Evolutionary conservation across 2,329 filamentous ascomycete genomes (phyloP), one percentile per base, ranked within the genome.

Genomic region (Rutstroemia sp.): DNA sequence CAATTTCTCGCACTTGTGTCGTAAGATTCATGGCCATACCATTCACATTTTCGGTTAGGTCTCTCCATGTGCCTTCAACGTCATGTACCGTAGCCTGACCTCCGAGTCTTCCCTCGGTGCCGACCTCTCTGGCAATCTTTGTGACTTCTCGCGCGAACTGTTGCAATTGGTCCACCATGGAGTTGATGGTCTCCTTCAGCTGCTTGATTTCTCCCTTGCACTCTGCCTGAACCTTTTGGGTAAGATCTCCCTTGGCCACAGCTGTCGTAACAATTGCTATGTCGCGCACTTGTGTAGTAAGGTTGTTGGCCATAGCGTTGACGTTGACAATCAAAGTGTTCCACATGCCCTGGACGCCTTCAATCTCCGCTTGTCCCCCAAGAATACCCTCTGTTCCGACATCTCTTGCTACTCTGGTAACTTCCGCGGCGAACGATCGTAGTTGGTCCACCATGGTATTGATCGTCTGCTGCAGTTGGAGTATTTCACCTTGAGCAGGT

Each of bases 11-110:
- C 69, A 99, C 94, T 76, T 99, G 92, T 5, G 94, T 95, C 2
- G 92, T 97, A 65, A 99, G 76, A 71, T 97, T 99, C 80, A 94
- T 95, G 69, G 92, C 92, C 92, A 99, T 97, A 64, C 92, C 88
- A 73, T 99, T 99, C 73, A 99, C 92, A 61, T 92, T 92, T 68
- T 92, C 88, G 3, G 92, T 99, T 60, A 99, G 78, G 70, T 96
- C 91, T 68, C 91, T 89, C 92, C 94, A 97, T 51, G 95, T 97
- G 61, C 92, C 92, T 73, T 96, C 89, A 34, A 97, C 94, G 70
- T 96, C 92, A 69, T 96, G 92, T 6, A 97, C 89, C 19, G 91
- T 94, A 49, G 94, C 92, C 72, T 99, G 94, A 9, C 94, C 92
- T 70, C 94, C 92, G 16, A 99, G 81, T 60, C 91, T 85, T 66